Base-by-base conservation (phyloP, 306 rosid genomes). In the Medicago truncatula region DNA sequence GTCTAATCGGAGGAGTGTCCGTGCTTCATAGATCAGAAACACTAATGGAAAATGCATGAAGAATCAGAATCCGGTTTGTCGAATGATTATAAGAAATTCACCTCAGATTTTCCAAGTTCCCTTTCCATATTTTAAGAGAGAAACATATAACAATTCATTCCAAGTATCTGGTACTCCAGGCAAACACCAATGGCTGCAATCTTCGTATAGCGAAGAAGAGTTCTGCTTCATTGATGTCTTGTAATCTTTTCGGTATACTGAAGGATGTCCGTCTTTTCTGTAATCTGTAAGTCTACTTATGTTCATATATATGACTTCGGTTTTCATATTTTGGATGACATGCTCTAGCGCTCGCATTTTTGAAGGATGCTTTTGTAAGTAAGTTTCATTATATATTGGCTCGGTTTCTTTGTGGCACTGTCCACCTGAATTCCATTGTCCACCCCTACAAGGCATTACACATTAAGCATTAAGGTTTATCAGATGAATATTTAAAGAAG, bases 381-480 rank as follows among this genome's bases (percentile, higher is more conserved):
- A 85, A 36, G 87, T 68, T 67, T 73, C 59, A 49, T 88, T 88
- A 12, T 76, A 83, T 76, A 96, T 92, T 23, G 98, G 99, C 54
- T 88, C 93, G 0, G 80, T 83, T 83, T 95, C 97, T 78, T 81
- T 84, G 83, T 87, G 87, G 77, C 99, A 96, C 49, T 87, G 93
- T 68, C 99, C 99, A 36, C 99, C 97, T 2, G 99, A 92, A 71
- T 96, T 92, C 99, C 99, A 96, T 28, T 85, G 93, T 44, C 99
- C 99, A 67, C 98, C 93, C 34, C 99, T 96, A 85, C 23, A 87
- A 81, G 66, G 15, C 46, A 76, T n/a, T 64, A 44, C 0, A 78
- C 67, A 28, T 31, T 31, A 64, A 38, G 23, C 20, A 11, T 38
- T 8, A 63, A 16, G 71, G 75, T 60, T 4, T 34, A 34, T 6